These are phyloP conservation scores for Cladosporium sp. DNA, from an alignment of 2,329 filamentous ascomycete species.

Conservation along the genomic window DNA sequence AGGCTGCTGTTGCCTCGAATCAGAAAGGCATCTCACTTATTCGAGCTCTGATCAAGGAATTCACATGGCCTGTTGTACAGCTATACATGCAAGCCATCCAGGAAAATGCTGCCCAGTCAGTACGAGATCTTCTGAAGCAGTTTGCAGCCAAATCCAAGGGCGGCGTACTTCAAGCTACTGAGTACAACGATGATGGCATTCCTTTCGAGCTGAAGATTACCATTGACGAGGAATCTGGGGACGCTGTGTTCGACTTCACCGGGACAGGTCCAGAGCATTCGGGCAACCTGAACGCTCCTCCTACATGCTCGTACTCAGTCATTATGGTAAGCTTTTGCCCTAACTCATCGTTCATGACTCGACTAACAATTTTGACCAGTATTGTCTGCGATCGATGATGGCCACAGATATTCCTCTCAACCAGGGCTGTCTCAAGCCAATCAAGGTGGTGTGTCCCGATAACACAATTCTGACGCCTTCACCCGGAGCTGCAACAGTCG, in stretches of 20 bases:
- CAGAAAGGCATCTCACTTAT: slow-evolving; percentile 40
- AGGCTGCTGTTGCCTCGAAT: slow-evolving; percentile 39
- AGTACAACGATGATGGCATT: slow-evolving; percentile 47
- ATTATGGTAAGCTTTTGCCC: slow-evolving; percentile 26
- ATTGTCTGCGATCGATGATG: slow-evolving; percentile 34
- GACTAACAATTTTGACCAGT: slow-evolving; percentile 56
- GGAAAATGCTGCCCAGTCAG: slow-evolving; percentile 37
- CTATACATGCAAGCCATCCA: slow-evolving; percentile 45
- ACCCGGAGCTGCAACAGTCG: slow-evolving; percentile 32
- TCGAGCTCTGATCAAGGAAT: slow-evolving; percentile 39
- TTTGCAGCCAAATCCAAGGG: slow-evolving; percentile 24
- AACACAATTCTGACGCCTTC: slow-evolving; percentile 34
- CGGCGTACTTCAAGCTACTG: slow-evolving; percentile 31
- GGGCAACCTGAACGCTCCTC: slow-evolving; percentile 61
- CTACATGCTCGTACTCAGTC: slow-evolving; percentile 40
- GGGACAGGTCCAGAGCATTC: slow-evolving; percentile 66
- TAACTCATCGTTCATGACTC: neutral
- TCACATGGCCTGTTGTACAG: slow-evolving; percentile 38
- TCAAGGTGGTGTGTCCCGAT: slow-evolving; percentile 32
- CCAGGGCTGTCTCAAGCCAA: slow-evolving; percentile 36
- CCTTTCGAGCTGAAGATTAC: slow-evolving; percentile 37
- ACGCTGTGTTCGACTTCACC: slow-evolving; percentile 43
- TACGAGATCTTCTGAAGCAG: slow-evolving; percentile 35
- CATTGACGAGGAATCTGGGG: slow-evolving; percentile 36
- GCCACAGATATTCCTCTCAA: slow-evolving; percentile 51